Percentiles rank a stretch among this genome's conserved stretches.
phyloP scores from a whole-genome alignment of 169 alveolate genomes.

The Eimeria praecox region DNA sequence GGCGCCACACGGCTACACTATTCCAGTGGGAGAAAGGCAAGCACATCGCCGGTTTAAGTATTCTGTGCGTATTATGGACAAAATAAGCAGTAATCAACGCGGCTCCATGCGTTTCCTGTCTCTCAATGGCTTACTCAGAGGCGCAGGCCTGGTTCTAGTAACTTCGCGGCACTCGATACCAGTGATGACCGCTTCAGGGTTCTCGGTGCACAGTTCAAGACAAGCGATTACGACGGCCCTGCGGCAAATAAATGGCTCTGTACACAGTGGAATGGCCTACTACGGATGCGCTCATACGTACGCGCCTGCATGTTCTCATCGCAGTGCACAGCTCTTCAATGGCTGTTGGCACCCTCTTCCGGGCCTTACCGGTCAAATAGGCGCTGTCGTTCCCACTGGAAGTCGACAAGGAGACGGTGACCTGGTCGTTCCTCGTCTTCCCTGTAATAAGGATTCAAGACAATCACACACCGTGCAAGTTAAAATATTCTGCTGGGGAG shows the following conservation, averaged over 20 bases:
- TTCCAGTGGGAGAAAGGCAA: background rate
- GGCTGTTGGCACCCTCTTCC: background rate
- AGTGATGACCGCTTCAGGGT: slow-evolving; percentile 86
- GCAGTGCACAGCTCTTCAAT: background rate
- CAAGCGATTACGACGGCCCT: slow-evolving; percentile 90
- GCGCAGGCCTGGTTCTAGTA: slow-evolving; percentile 63
- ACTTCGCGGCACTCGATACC: slow-evolving; percentile 80
- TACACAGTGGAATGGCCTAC: background rate
- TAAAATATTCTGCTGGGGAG: background rate
- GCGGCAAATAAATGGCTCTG: slow-evolving; percentile 81
- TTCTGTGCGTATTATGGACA: background rate
- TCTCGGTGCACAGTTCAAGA: slow-evolving; percentile 86
- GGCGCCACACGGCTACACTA: background rate
- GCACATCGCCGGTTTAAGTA: background rate
- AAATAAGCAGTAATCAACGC: background rate
- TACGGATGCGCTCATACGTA: background rate
- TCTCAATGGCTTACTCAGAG: slow-evolving; percentile 43
- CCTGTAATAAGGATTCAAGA: slow-evolving; percentile 25
- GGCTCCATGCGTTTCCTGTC: background rate
- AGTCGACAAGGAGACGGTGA: slow-evolving; percentile 80
- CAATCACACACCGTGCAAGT: background rate
- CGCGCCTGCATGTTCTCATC: background rate
- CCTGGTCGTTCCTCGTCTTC: slow-evolving; percentile 81
- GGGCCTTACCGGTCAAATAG: slow-evolving; percentile 88
- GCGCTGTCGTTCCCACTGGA: slow-evolving; percentile 88